phyloP scores from a whole-genome alignment of 805 yeast species.

The Saturnispora gosingensis region DNA sequence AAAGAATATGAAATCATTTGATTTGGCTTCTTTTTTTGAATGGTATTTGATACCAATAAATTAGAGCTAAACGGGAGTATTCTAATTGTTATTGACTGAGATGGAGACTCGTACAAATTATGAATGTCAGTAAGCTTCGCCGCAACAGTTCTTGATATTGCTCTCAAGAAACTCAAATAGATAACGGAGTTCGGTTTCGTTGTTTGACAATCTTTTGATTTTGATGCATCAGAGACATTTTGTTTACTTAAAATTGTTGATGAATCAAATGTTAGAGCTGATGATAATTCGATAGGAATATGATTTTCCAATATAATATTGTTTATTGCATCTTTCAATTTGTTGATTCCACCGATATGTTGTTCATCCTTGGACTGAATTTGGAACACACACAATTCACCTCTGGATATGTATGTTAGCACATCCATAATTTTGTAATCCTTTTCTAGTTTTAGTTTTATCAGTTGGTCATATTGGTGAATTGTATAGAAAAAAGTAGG shows the following conservation, averaged over 20 bases:
- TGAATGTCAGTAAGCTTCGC: constrained; percentile 18
- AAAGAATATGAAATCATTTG: constrained; percentile 20
- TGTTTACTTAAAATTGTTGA: constrained; percentile 1
- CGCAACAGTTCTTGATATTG: constrained; percentile 35
- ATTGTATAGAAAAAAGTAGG: constrained; percentile 15
- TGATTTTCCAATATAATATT: constrained; percentile 23
- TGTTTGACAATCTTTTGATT: constrained; percentile 2
- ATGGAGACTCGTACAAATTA: constrained; percentile 13
- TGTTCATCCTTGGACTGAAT: constrained; percentile 13
- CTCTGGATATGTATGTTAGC: constrained; percentile 24
- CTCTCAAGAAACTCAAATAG: constrained; percentile 41
- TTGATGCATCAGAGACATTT: background rate
- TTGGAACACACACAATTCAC: constrained; percentile 27
- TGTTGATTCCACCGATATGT: constrained; percentile 21
- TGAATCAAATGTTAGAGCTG: constrained; percentile 23
- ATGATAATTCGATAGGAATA: constrained; percentile 18
- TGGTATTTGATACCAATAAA: constrained; percentile 24
- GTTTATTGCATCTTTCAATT: constrained; percentile 26
- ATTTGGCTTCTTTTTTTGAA: constrained; percentile 11
- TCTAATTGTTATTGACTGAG: constrained; percentile 24
- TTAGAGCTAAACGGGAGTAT: constrained; percentile 45
- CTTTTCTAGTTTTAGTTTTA: constrained; percentile 19
- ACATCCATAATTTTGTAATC: constrained; percentile 25
- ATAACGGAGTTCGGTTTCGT: constrained; percentile 25
- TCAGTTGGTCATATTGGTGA: constrained; percentile 21